Conservation (phyloP, 2,329 filamentous ascomycete species). For the Helotiales sp. region DNA sequence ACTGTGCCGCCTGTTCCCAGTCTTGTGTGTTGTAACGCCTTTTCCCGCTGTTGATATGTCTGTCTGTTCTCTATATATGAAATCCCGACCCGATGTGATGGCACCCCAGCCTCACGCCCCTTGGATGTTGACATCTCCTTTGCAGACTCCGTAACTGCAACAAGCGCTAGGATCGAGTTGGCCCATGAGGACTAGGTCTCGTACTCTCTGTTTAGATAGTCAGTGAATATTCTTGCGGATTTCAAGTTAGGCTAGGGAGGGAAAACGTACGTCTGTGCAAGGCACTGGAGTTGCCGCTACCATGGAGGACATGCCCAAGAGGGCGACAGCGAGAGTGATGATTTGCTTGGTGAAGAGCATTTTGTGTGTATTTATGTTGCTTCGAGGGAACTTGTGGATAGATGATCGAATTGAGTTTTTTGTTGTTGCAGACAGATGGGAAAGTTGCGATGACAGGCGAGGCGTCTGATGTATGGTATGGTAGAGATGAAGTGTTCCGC, state of each 20-base stretch:
- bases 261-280: conserved; percentile 36
- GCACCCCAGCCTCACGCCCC: conserved; percentile 21
- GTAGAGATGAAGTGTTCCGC: neutral
- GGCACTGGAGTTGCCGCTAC: conserved; percentile 32
- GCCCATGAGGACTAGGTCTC: conserved; percentile 37
- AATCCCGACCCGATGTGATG: neutral
- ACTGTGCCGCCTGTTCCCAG: conserved; percentile 6
- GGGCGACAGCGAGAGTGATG: conserved; percentile 17
- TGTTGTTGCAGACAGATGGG: neutral
- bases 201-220: conserved; percentile 24
- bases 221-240: conserved; percentile 1
- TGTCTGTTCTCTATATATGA: neutral
- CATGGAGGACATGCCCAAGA: conserved; percentile 27
- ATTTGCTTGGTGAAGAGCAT: conserved; percentile 26
- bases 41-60: neutral
- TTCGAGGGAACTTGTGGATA: neutral
- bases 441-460: neutral
- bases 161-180: conserved; percentile 36
- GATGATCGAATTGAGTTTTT: neutral
- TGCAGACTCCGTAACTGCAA: conserved; percentile 39
- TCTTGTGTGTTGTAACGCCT: neutral
- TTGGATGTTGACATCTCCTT: conserved; percentile 34
- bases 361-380: neutral
- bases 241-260: neutral
- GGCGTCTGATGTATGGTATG: neutral